A percentile compares a stretch with the other conserved stretches of the same genome.
Evolutionary conservation across 371 early-diverging fungal genomes (phyloP).

Genomic region (Mucor lusitanicus): DNA sequence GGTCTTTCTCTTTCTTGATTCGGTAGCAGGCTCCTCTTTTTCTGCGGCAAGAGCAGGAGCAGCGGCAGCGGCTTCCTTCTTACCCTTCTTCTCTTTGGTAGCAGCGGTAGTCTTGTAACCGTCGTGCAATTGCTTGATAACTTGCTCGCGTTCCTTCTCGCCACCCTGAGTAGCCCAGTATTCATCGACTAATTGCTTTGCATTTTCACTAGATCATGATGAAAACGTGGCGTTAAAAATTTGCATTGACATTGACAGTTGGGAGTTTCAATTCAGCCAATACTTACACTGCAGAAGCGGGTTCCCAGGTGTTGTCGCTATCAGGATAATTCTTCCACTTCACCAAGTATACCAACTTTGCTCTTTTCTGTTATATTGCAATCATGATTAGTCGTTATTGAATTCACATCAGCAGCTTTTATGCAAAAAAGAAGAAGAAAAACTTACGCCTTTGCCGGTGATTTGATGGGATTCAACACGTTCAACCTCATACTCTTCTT

Average conservation of each 20-base stretch:
- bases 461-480: slow-evolving; percentile 10
- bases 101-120: neutral
- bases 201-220: slow-evolving; percentile 2
- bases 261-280: neutral
- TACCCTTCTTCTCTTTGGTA: neutral
- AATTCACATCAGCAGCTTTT: too few relatives aligned
- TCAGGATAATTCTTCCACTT: slow-evolving; percentile 19
- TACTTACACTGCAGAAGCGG: slow-evolving; percentile 9
- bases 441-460: neutral
- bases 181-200: slow-evolving; percentile 2
- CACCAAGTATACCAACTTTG: slow-evolving; percentile 3
- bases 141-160: slow-evolving; percentile 2
- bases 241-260: neutral
- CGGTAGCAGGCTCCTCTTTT: neutral
- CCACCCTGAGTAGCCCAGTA: slow-evolving; percentile 16
- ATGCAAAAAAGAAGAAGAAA: neutral
- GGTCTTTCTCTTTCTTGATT: neutral
- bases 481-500: slow-evolving; percentile 20
- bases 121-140: neutral
- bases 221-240: neutral
- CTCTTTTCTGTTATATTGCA: neutral
- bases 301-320: slow-evolving; percentile 20
- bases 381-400: too few relatives aligned
- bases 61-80: neutral
- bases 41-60: too few relatives aligned